Percentiles rank a stretch among this genome's conserved stretches.
These are phyloP conservation scores for Aspergillus sp. DNA, from an alignment of 2,329 filamentous ascomycete genomes.

Conservation along the genomic window DNA sequence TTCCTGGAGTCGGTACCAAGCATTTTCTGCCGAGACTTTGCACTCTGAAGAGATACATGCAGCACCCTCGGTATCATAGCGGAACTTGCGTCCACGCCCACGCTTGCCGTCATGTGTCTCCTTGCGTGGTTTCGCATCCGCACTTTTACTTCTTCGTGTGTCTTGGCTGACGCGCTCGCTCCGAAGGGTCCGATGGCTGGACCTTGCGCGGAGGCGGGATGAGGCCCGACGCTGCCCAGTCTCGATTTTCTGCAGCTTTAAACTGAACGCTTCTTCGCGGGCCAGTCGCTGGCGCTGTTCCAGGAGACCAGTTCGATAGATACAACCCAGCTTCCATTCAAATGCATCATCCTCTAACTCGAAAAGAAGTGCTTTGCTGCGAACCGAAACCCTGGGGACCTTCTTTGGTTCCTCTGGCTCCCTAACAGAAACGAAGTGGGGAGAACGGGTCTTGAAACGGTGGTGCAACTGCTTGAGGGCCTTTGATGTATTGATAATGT, in stretches of 20 bases:
- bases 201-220: conserved; percentile 54
- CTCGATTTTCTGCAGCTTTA: conserved; percentile 85
- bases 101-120: conserved; percentile 30
- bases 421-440: conserved; percentile 86
- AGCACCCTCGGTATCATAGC: conserved; percentile 78
- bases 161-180: conserved; percentile 38
- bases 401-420: conserved; percentile 80
- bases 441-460: conserved; percentile 81
- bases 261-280: conserved; percentile 81
- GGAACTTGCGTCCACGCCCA: conserved; percentile 40
- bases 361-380: conserved; percentile 78
- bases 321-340: conserved; percentile 94
- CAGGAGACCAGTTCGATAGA: conserved; percentile 82
- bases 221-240: conserved; percentile 55
- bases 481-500: conserved; percentile 83
- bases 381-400: conserved; percentile 80
- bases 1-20: conserved; percentile 69
- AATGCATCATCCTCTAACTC: conserved; percentile 95
- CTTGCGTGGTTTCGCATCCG: conserved; percentile 46
- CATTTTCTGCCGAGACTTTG: conserved; percentile 73
- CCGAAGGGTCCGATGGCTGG: conserved; percentile 47
- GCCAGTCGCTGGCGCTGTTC: conserved; percentile 90
- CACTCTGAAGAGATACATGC: conserved; percentile 69
- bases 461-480: conserved; percentile 88
- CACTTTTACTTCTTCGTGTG: conserved; percentile 55